phyloP scores from a whole-genome alignment of 768 basidiomycete genomes.

The Psilocybe cubensis region DNA sequence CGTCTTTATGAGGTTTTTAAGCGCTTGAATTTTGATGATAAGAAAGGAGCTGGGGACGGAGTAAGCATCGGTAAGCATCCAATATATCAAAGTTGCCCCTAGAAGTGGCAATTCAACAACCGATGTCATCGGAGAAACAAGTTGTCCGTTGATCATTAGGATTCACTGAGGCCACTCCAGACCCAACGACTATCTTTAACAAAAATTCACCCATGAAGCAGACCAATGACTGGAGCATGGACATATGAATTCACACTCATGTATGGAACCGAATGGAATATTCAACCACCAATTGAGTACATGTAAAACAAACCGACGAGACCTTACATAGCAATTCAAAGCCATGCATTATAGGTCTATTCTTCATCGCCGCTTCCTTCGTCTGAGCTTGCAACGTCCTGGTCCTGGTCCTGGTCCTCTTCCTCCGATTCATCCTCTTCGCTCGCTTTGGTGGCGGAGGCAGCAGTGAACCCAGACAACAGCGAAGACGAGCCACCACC shows the following conservation, averaged over 20 bases:
- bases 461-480: conserved; percentile 80
- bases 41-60: neutral
- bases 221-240: neutral
- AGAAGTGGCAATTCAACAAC: neutral
- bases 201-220: neutral
- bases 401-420: conserved; percentile 47
- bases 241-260: neutral
- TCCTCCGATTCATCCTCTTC: conserved; percentile 37
- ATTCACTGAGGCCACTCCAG: too few relatives aligned
- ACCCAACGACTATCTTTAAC: neutral
- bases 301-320: neutral
- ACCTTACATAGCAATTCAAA: neutral
- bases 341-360: neutral
- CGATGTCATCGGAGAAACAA: conserved; percentile 1
- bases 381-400: conserved; percentile 46
- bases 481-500: conserved; percentile 83
- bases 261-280: neutral
- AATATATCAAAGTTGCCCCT: neutral
- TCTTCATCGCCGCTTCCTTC: conserved; percentile 15
- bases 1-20: neutral
- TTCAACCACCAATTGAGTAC: neutral
- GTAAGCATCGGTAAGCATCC: neutral
- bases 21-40: neutral
- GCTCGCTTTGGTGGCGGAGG: conserved; percentile 35
- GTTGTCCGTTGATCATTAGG: neutral